A percentile compares a stretch with the other conserved stretches of the same genome.
phyloP scores from a whole-genome alignment of 306 rosid genomes.

The Lithocarpus polystachyus region DNA sequence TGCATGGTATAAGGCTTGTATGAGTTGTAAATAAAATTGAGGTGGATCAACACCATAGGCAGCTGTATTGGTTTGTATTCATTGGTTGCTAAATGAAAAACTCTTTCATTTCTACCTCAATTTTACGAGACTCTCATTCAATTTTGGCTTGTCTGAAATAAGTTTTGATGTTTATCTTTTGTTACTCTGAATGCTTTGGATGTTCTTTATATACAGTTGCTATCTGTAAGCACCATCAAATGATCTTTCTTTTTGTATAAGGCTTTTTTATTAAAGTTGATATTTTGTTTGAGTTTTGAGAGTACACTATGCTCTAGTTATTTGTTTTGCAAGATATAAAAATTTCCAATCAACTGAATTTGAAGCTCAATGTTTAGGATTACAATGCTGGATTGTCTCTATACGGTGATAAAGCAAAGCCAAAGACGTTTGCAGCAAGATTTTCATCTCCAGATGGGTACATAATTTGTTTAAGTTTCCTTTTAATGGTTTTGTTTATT shows the following conservation, averaged over 20 bases:
- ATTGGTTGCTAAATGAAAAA: neutral
- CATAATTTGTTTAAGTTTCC: constrained; percentile 5
- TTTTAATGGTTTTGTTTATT: constrained; percentile 4
- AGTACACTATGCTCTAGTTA: neutral
- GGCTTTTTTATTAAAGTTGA: neutral
- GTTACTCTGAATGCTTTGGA: neutral
- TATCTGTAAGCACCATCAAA: neutral
- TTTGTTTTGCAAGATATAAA: neutral
- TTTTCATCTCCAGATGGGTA: constrained; percentile 90
- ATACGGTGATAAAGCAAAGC: constrained; percentile 85
- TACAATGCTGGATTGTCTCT: constrained; percentile 69
- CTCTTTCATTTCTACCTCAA: neutral
- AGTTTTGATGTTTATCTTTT: neutral
- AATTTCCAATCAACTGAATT: constrained; percentile 5
- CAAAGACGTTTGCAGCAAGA: constrained; percentile 71
- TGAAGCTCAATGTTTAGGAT: constrained; percentile 48
- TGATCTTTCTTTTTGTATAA: neutral
- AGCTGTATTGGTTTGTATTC: neutral
- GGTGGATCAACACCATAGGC: neutral
- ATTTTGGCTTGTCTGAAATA: neutral
- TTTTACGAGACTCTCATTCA: neutral
- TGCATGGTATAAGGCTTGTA: neutral
- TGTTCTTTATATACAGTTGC: neutral
- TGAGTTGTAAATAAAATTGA: neutral
- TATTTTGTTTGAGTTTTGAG: neutral